phyloP scores from a whole-genome alignment of 306 rosid species.

The Carpinus fangiana region DNA sequence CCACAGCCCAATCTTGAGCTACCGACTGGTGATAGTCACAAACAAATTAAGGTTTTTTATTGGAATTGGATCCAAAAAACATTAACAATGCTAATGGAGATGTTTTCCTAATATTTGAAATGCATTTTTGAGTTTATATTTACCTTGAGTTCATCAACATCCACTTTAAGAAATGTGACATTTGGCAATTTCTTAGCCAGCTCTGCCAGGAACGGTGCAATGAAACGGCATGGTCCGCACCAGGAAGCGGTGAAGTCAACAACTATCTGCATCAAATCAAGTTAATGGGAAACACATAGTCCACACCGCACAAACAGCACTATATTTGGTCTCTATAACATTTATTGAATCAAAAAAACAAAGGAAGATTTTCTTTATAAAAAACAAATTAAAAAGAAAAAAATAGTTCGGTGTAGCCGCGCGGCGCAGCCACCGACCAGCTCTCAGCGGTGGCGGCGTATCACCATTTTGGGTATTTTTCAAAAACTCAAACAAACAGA shows the following conservation, averaged over 20 bases:
- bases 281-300: background rate
- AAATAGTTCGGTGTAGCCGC: too few species aligned
- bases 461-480: too few species aligned
- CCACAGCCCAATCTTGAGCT: constrained; percentile 92
- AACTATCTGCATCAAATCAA: constrained; percentile 49
- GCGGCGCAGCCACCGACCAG: too few species aligned
- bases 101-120: too few species aligned
- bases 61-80: too few species aligned
- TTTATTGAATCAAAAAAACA: too few species aligned
- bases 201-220: constrained; percentile 72
- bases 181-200: constrained; percentile 62
- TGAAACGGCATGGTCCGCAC: constrained; percentile 96
- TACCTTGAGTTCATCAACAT: constrained; percentile 92
- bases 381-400: too few species aligned
- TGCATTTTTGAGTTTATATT: background rate
- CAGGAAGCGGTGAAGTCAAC: constrained; percentile 95
- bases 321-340: background rate
- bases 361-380: too few species aligned
- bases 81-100: too few species aligned
- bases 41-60: too few species aligned
- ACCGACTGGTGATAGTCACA: constrained; percentile 42
- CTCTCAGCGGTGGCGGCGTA: too few species aligned
- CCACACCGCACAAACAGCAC: background rate
- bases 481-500: too few species aligned
- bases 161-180: constrained; percentile 75